Base-by-base conservation (phyloP, 768 basidiomycete species). In the Saitozyma sp. region DNA sequence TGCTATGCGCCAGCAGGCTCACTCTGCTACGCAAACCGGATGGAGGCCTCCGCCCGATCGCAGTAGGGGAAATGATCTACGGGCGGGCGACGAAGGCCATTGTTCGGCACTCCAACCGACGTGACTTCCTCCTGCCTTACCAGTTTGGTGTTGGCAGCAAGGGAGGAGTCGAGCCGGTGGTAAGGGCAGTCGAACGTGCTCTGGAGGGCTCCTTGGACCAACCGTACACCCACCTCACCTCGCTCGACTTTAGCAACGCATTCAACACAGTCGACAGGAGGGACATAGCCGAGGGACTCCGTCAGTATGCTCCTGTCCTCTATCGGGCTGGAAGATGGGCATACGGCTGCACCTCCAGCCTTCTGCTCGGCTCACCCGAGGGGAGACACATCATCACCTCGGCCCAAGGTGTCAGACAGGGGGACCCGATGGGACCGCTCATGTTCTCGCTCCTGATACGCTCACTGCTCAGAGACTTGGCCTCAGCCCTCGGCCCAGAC, bases 231-330 rank as follows among this genome's bases (percentile, higher is more conserved):
- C 58, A 70, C 40, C 38, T 69, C 11, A 45, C 56, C 39, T 54
- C 62, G 8, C 56, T 71, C 14, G 73, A 75, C 60, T 50, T 61
- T 42, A 41, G 49, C 14, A 75, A 72, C 53, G 73, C 70, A 39
- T 75, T 71, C 64, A 70, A 69, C 58, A 58, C 66, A 8, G 14
- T 62, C 19, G 10, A 29, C 37, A 56, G 66, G 6, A 0, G 20
- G 10, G 45, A 20, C 20, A 41, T 63, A 16, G 61, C 50, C 20
- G 45, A 53, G 2, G 43, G 50, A 10, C 19, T 71, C n/a, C 38
- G 43, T 7, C 19, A 57, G 29, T 45, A 66, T 41, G 69, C 72
- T 14, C 67, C 69, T 0, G 52, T 17, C 13, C 54, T 74, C 9
- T 55, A 52, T n/a, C 59, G 59, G 37, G 16, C 54, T 19, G 54